Conservation (phyloP, 371 early-diverging fungal species). For the Syncephalastrum monosporum region DNA sequence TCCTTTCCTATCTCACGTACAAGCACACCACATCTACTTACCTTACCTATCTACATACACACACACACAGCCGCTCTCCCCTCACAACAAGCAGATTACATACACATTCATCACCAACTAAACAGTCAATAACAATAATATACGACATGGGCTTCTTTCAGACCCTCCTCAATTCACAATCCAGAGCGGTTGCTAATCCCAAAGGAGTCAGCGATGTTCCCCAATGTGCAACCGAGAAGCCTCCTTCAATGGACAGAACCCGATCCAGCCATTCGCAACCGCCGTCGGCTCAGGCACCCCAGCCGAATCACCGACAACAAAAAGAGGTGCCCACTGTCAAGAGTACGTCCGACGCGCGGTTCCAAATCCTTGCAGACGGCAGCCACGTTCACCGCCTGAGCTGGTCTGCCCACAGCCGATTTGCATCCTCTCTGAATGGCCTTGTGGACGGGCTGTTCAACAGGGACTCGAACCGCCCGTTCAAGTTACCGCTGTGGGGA, state of each 20-base stretch:
- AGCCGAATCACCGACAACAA: constrained; percentile 1
- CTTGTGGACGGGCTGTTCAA: constrained; percentile 30
- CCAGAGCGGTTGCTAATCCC: constrained; percentile 8
- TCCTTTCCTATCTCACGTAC: not conserved
- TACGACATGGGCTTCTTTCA: constrained; percentile 34
- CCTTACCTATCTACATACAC: constrained; percentile 3
- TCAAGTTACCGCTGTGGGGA: constrained; percentile 19
- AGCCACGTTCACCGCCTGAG: constrained; percentile 40
- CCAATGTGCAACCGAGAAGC: not conserved
- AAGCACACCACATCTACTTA: not conserved
- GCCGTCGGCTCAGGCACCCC: not conserved
- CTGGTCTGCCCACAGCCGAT: constrained; percentile 26
- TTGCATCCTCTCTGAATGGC: constrained; percentile 33
- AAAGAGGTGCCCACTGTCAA: not conserved
- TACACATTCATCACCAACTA: too few species aligned
- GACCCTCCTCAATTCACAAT: constrained; percentile 18
- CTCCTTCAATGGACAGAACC: not conserved
- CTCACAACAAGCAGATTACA: too few species aligned
- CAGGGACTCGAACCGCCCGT: constrained; percentile 7
- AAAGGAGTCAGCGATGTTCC: not conserved
- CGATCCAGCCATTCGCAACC: not conserved
- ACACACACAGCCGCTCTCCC: not conserved
- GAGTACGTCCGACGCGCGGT: constrained; percentile 19
- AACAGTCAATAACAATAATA: too few species aligned
- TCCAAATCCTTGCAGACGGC: constrained; percentile 29